Evolutionary conservation across 176 grass and related monocot species (phyloP).

Genomic region (Triticum timopheevii): DNA sequence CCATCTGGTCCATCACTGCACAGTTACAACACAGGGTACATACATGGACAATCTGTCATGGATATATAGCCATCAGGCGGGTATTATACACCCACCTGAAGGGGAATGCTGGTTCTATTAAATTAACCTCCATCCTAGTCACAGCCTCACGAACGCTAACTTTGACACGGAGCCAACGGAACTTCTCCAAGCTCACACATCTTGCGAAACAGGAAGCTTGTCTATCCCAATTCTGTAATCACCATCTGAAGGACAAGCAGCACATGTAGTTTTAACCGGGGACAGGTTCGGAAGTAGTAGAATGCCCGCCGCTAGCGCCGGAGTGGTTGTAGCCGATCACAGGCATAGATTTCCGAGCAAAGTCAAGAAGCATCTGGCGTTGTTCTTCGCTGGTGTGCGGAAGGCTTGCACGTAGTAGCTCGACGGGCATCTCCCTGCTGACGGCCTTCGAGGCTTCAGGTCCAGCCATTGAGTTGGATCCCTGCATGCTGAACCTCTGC

Average conservation of each 20-base stretch:
- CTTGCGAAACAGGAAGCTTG: conserved; percentile 1
- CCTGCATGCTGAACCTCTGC: conserved; percentile 66
- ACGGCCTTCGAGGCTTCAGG: conserved; percentile 71
- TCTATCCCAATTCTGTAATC: conserved; percentile 23
- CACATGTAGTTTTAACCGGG: conserved; percentile 34
- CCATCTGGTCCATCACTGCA: conserved; percentile 15
- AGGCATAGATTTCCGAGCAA: conserved; percentile 68
- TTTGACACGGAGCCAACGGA: conserved; percentile 32
- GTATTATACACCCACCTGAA: neutral
- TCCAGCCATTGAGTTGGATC: conserved; percentile 33
- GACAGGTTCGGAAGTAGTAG: conserved; percentile 56
- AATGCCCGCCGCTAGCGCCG: conserved; percentile 14
- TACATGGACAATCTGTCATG: conserved; percentile 31
- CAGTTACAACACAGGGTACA: conserved; percentile 46
- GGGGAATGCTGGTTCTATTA: conserved; percentile 1
- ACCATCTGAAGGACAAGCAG: conserved; percentile 29
- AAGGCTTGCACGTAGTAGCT: conserved; percentile 81
- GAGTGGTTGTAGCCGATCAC: conserved; percentile 45
- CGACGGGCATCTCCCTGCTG: conserved; percentile 84
- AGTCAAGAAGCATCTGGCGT: conserved; percentile 67
- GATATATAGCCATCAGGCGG: conserved; percentile 24
- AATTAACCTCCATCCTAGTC: conserved; percentile 37
- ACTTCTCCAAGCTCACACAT: conserved; percentile 32
- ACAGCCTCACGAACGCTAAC: conserved; percentile 22
- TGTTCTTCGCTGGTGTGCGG: conserved; percentile 87